Evolutionary conservation across 805 yeast species (phyloP), one percentile per base, ranked within the genome.

Genomic region (Dipodascopsis uninucleata): DNA sequence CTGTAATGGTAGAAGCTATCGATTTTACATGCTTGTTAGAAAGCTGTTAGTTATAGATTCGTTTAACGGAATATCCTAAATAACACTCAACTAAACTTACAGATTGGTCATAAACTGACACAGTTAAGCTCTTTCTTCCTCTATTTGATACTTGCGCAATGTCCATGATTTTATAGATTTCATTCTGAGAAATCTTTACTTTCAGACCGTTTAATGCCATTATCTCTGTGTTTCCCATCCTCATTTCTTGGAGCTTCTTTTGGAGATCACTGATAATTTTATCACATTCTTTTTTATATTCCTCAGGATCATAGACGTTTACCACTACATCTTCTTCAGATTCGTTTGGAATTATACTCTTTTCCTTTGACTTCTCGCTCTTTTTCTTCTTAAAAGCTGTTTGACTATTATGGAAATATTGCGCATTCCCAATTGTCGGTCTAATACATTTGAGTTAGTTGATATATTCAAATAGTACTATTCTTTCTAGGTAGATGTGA

Each of bases 71-170:
- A 9, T 14, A 12, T 26, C 14, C 29, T 14, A 26, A 12, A 17
- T 21, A 36, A 26, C 16, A 20, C 17, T 3, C 21, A 5, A 14
- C n/a, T 8, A 14, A 16, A 41, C 48, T 23, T 23, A 50, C 52
- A 7, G 28, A 34, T 1, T 43, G 95, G 59, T 90, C 96, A 63
- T 82, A 90, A 1, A 88, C 89, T 0, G 96, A 87, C n/a, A 90
- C 77, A 25, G 76, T 65, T 41, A 86, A 70, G 55, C 78, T 72
- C 56, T 85, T 74, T 22, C 73, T 70, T 5, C 90, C 93, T 55
- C 82, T 82, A 41, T 78, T 55, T 0, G 82, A 68, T 2, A 90
- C 81, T 49, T 81, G 81, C 1, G 95, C 95, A 23, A 86, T 8
- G n/a, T 44, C 35, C 14, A 21, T 26, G 8, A 22, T 16, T 18